A percentile compares a stretch with the other conserved stretches of the same genome.
These are phyloP conservation scores for Ploettnerulaceae sp. DNA, from an alignment of 2,329 filamentous ascomycete species.

Conservation along the genomic window DNA sequence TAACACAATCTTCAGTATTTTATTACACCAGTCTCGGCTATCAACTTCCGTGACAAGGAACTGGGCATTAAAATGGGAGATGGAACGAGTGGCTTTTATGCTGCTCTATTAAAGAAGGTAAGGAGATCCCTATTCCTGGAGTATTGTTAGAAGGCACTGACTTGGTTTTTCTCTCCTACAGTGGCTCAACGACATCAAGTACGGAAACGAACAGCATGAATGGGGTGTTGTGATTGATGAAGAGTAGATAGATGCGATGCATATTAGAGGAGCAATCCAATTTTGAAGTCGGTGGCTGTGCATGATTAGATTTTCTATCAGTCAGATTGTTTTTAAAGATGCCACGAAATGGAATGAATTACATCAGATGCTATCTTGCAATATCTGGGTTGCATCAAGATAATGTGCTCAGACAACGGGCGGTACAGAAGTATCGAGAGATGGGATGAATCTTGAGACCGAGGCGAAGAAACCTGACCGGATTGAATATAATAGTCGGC, in stretches of 20 bases:
- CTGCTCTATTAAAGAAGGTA: constrained; percentile 52
- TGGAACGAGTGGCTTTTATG: constrained; percentile 48
- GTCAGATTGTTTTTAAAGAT: too few species aligned
- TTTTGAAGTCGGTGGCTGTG: too few species aligned
- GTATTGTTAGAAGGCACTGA: too few species aligned
- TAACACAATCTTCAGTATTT: constrained; percentile 51
- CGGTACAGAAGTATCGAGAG: too few species aligned
- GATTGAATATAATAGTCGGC: constrained; percentile 73
- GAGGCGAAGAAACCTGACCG: constrained; percentile 68
- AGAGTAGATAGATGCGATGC: too few species aligned
- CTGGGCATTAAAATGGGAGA: constrained; percentile 57
- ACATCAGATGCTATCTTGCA: too few species aligned
- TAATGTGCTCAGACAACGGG: too few species aligned
- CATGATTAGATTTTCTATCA: too few species aligned
- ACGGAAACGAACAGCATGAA: constrained; percentile 60
- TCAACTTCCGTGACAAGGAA: constrained; percentile 62
- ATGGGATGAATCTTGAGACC: constrained; percentile 78
- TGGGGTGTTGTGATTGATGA: constrained; percentile 67
- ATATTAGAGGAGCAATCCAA: too few species aligned
- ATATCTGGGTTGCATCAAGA: too few species aligned
- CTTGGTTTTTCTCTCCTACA: background rate
- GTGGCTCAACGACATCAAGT: constrained; percentile 69
- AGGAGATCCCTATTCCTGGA: background rate
- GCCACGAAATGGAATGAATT: too few species aligned
- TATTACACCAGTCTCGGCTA: constrained; percentile 61